phyloP scores from a whole-genome alignment of 2,329 filamentous ascomycete species.

The Juglanconis oblonga region DNA sequence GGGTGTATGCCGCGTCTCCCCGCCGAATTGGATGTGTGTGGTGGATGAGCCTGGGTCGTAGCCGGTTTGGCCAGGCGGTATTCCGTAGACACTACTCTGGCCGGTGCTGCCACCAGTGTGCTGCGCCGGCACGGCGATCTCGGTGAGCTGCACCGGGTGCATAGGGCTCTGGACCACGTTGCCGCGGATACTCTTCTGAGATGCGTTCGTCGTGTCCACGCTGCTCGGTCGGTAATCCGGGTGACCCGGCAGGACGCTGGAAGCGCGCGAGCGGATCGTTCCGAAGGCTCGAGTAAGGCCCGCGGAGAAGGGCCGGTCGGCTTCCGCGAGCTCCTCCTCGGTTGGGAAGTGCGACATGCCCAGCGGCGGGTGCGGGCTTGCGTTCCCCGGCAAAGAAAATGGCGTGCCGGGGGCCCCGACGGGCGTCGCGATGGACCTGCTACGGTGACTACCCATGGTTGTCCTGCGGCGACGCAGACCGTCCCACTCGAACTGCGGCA shows the following conservation, averaged over 20 bases:
- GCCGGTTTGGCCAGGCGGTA: conserved; percentile 44
- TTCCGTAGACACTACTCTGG: conserved; percentile 46
- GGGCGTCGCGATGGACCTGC: conserved; percentile 33
- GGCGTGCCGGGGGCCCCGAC: conserved; percentile 29
- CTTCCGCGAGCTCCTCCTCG: conserved; percentile 58
- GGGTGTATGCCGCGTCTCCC: conserved; percentile 33
- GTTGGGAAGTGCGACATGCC: conserved; percentile 84
- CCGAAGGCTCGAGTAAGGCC: conserved; percentile 55
- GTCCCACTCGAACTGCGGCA: conserved; percentile 77
- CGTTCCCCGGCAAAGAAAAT: conserved; percentile 25
- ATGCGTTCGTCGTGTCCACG: conserved; percentile 16
- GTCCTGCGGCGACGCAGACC: conserved; percentile 72
- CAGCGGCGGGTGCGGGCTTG: conserved; percentile 65
- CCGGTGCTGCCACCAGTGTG: conserved; percentile 37
- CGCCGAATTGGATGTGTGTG: conserved; percentile 47
- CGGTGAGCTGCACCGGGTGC: conserved; percentile 61
- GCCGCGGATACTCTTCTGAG: conserved; percentile 5
- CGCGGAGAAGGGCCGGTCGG: conserved; percentile 46
- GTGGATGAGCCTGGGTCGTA: conserved; percentile 37
- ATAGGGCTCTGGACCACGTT: conserved; percentile 50
- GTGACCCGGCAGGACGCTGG: conserved; percentile 37
- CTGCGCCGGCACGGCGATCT: conserved; percentile 51
- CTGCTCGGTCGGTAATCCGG: conserved; percentile 37
- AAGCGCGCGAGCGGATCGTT: conserved; percentile 48
- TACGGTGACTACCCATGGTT: conserved; percentile 36